phyloP scores from a whole-genome alignment of 257 asterid genomes.

The Lycium barbarum region DNA sequence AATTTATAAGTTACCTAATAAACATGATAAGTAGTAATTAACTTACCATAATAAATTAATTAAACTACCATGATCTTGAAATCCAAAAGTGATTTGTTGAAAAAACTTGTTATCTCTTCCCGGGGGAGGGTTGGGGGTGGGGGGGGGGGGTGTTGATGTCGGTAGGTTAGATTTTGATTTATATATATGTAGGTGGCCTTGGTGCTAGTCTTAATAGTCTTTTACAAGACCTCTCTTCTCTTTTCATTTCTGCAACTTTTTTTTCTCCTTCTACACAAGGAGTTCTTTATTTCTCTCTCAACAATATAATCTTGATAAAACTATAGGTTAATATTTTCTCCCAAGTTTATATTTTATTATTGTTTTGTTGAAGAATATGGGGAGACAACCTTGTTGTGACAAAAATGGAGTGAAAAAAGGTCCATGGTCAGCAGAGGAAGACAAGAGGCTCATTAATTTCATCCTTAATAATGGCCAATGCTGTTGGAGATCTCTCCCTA shows the following conservation, averaged over 20 bases:
- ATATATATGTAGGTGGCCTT: slow-evolving; percentile 34
- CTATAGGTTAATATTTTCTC: background rate
- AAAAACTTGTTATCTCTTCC: slow-evolving; percentile 30
- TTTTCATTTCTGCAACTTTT: background rate
- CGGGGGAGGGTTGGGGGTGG: no score
- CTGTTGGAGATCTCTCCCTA: slow-evolving; percentile 98
- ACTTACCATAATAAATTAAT: background rate
- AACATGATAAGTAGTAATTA: slow-evolving; percentile 3
- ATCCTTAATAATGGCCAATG: slow-evolving; percentile 89
- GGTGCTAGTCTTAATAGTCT: background rate
- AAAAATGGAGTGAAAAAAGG: slow-evolving; percentile 93
- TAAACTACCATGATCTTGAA: background rate
- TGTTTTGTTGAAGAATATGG: slow-evolving; percentile 49
- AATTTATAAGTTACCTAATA: background rate
- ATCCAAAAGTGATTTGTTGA: background rate
- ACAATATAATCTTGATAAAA: background rate
- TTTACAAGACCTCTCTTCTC: background rate
- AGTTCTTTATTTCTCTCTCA: background rate
- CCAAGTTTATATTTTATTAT: background rate
- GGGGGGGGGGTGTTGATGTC: background rate
- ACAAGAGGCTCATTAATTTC: slow-evolving; percentile 77
- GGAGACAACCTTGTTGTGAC: slow-evolving; percentile 96
- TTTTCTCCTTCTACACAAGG: background rate
- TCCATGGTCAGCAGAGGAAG: slow-evolving; percentile 96
- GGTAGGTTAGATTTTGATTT: background rate